These are phyloP conservation scores for Pugionium cornutum DNA, from an alignment of 345 rosid species.

Conservation along the genomic window DNA sequence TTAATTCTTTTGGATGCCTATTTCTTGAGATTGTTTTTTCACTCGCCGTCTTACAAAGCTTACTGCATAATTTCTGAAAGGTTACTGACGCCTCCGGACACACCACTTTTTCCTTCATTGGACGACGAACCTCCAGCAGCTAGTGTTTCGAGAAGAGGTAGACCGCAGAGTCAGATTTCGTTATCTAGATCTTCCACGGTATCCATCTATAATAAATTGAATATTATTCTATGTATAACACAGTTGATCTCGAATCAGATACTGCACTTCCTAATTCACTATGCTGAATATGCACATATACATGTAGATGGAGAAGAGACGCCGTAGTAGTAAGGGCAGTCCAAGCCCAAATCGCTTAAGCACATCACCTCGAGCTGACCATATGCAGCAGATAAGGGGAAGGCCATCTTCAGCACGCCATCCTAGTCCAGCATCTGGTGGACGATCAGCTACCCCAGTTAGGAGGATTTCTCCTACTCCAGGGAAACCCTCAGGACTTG, in stretches of 20 bases:
- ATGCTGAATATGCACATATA: slow-evolving; percentile 16
- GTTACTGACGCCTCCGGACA: slow-evolving; percentile 97
- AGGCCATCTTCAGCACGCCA: slow-evolving; percentile 78
- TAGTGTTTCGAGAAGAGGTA: slow-evolving; percentile 67
- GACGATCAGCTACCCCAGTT: slow-evolving; percentile 60
- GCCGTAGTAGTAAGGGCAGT: slow-evolving; percentile 88
- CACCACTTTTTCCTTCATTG: slow-evolving; percentile 93
- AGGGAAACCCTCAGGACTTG: slow-evolving; percentile 57
- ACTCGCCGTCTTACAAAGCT: slow-evolving; percentile 41
- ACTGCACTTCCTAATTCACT: slow-evolving; percentile 15
- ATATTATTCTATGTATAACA: slow-evolving; percentile 16
- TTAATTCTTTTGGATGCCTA: slow-evolving; percentile 11
- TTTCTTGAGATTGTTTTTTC: too few species aligned
- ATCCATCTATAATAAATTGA: slow-evolving; percentile 24
- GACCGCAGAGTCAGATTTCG: slow-evolving; percentile 86
- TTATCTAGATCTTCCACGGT: slow-evolving; percentile 95
- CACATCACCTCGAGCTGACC: slow-evolving; percentile 80
- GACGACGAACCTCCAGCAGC: slow-evolving; percentile 73
- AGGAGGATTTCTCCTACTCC: slow-evolving; percentile 73
- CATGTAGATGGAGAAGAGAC: slow-evolving; percentile 89
- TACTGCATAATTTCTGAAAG: slow-evolving; percentile 51
- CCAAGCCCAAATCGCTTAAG: slow-evolving; percentile 95
- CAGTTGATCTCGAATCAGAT: slow-evolving; percentile 22
- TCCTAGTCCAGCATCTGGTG: slow-evolving; percentile 64
- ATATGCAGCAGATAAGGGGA: slow-evolving; percentile 70